Base-by-base conservation (phyloP, 106 monocot genomes). In the Allium cepa region DNA sequence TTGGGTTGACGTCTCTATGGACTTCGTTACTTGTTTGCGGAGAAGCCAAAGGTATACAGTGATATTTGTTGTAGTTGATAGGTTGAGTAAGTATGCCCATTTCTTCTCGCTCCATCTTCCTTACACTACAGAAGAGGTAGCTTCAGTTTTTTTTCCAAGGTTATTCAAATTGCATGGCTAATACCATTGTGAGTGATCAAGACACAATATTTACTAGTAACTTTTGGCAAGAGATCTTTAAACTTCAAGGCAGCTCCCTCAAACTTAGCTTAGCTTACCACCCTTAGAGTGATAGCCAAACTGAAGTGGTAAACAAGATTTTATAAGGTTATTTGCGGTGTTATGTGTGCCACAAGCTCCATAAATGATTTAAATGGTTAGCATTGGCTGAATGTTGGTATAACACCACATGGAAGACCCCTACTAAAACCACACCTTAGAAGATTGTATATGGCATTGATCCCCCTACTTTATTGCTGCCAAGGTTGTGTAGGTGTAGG, bases 401-500 rank as follows among this genome's bases (percentile, higher is more conserved):
- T 5, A 55, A 55, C 55, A 55, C 4, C 3, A 3, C 55, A 55
- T 55, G 55, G 11, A 55, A 55, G 55, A 12, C 11, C 1, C 1
- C 55, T 5, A 55, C 55, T 2, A 11, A 55, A 3, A 55, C 55
- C 2, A 55, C 55, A 5, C 55, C 11, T 55, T 55, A 2, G 3
- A 55, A 55, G 1, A 4, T 4, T 3, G 55, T 55, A 2, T 55
- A 55, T n/a, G 15, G 55, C 1, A 55, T 1, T 2, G 36, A n/a
- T 1, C 55, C 55, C 15, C 55, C 55, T 3, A n/a, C 1, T 12
- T 55, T n/a, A 12, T 55, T 55, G 55, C 4, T 5, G 2, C 2
- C 1, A 3, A 2, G 1, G 1, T 5, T 2, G 4, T 3, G 4
- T 5, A n/a, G 3, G 4, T 1, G 3, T 4, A 55, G 4, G 55